Evolutionary conservation across 169 alveolate genomes (phyloP), one percentile per base, ranked within the genome.

Genomic region (Eimeria necatrix): DNA sequence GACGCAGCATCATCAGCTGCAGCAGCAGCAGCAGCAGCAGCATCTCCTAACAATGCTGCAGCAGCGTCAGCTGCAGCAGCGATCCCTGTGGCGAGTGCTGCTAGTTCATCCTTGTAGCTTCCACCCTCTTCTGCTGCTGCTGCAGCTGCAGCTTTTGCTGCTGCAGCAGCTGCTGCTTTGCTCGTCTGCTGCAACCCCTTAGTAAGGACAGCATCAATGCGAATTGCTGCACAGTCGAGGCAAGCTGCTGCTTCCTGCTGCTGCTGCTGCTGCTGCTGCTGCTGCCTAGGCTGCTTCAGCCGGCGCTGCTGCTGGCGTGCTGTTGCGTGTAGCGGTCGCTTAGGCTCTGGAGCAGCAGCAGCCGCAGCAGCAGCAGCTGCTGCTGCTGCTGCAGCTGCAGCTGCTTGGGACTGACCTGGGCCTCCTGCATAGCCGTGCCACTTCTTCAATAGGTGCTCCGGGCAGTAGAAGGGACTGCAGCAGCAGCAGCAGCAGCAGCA

Each of bases 261-360:
- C 68, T 56, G 68, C 68, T 56, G 68, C 68, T 56, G 68, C 68
- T 18, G 68, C 41, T 56, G 68, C 68, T 56, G 68, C 68, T 18
- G 68, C 41, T 32, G 41, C 41, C 2, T 32, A 32, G 41, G 2
- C 20, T 56, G 22, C 20, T 18, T 10, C 12, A 56, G 68, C 12
- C 68, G 68, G 68, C 68, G 68, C 20, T 56, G 68, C 20, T 56
- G 68, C 68, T 56, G 68, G 68, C 12, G 68, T 18, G 20, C 68
- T 56, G 68, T 56, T 56, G 12, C 22, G 12, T 18, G 68, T 14
- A 56, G 22, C 20, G 12, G 4, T 56, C 68, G 68, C 12, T 3
- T 10, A 56, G 68, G 20, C 20, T 56, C 68, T 56, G 12, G 22
- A 14, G 12, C 68, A 18, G 68, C 68, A 0, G 68, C 68, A 1